These are phyloP conservation scores for Phellinidium pouzarii DNA, from an alignment of 1,284 basidiomycete species.

Conservation along the genomic window DNA sequence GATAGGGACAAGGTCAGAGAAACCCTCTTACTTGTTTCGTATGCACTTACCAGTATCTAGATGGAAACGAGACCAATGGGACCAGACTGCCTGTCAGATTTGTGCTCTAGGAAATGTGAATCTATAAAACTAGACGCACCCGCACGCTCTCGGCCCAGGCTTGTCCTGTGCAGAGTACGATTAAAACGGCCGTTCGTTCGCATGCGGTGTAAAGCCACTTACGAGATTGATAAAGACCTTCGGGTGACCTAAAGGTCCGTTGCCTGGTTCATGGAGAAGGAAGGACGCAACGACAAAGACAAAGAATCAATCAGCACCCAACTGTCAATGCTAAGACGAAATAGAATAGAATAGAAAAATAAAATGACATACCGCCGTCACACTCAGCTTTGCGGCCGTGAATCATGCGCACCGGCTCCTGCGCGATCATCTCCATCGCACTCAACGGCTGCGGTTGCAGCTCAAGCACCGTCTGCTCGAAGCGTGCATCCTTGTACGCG, in stretches of 20 bases:
- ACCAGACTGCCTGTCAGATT: background rate
- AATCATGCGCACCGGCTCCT: constrained; percentile 82
- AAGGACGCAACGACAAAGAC: constrained; percentile 12
- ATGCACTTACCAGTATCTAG: constrained; percentile 74
- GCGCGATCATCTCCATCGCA: constrained; percentile 84
- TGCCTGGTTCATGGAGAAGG: constrained; percentile 47
- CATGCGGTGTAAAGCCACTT: constrained; percentile 24
- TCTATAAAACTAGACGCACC: constrained; percentile 42
- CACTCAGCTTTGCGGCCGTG: constrained; percentile 81
- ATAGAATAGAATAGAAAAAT: background rate
- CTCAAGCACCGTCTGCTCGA: constrained; percentile 85
- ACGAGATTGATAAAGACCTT: constrained; percentile 96
- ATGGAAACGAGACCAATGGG: background rate
- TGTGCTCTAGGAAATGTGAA: background rate
- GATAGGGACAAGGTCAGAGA: constrained; percentile 9
- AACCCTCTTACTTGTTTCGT: background rate
- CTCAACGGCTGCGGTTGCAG: constrained; percentile 87
- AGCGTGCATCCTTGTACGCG: constrained; percentile 59
- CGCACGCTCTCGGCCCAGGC: constrained; percentile 68
- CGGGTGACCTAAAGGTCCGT: constrained; percentile 94
- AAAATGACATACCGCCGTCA: constrained; percentile 75
- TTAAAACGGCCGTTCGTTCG: constrained; percentile 17
- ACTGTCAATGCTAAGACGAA: background rate
- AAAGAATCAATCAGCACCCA: background rate
- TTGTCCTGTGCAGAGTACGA: constrained; percentile 48